Evolutionary conservation across 306 rosid species (phyloP), one percentile per base, ranked within the genome.

Genomic region (Prunus davidiana): DNA sequence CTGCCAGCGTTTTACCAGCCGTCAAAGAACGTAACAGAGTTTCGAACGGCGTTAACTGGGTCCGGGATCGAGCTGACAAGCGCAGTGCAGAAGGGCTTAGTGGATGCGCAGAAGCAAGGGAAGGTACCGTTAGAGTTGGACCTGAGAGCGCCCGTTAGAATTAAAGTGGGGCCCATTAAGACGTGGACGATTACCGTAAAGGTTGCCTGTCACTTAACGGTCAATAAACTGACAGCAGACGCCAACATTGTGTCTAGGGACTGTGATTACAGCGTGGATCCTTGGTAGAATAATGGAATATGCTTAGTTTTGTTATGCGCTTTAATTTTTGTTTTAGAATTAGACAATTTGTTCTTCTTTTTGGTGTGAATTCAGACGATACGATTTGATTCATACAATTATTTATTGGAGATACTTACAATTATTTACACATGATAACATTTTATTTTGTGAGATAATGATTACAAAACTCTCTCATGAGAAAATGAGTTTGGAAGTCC

Each of bases 1-100:
- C 13, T 85, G 77, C 92, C 98, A 54, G 79, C 77, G 64, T 89
- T 93, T 75, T 87, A 84, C 55, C 96, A 93, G 87, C 88, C 96
- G 73, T 12, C 87, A 2, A 86, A 86, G 8, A 93, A 91, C 61
- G 83, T 84, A 30, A 93, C 92, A 65, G 87, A 76, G 72, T 65
- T 93, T 10, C 14, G 24, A 56, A 85, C 86, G 78, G 80, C 56
- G 89, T 69, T 89, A 14, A 83, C 15, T 15, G 97, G 93, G 6
- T 71, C 78, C 15, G 78, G 69, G 32, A 79, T 89, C 19, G 60
- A 72, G 68, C 52, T 91, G 57, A 71, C 81, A 64, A 81, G 70
- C 1, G 57, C 71, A 2, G 83, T 69, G 18, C 72, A 2, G 16
- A 79, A 47, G 5, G 81, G 84, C 56, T 32, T 93, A 54, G 2